Conservation (phyloP, 768 basidiomycete genomes). For the Russula abietina region DNA sequence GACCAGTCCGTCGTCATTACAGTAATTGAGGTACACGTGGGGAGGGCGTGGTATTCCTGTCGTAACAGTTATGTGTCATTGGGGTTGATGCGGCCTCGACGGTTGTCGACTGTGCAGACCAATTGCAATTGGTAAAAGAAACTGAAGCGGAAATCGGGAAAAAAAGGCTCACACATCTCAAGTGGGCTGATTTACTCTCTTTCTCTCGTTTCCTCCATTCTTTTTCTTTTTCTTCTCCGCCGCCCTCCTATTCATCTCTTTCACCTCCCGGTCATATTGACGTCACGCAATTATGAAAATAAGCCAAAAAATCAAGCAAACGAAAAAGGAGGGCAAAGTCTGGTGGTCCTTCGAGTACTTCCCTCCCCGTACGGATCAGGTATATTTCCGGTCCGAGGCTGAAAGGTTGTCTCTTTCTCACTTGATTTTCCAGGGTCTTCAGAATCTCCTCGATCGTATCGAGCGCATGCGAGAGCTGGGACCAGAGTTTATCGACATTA, state of each 20-base stretch:
- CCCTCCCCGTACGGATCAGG: slow-evolving; percentile 92
- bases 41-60: not conserved
- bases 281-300: slow-evolving; percentile 66
- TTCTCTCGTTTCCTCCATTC: no score
- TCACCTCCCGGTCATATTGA: not conserved
- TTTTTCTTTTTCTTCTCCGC: not conserved
- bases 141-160: not conserved
- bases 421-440: slow-evolving; percentile 55
- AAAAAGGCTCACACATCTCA: not conserved
- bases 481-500: slow-evolving; percentile 98
- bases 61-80: not conserved
- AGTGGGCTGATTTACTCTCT: no score
- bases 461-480: slow-evolving; percentile 95
- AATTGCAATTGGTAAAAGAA: not conserved
- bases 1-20: not conserved
- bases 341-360: slow-evolving; percentile 99
- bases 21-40: not conserved
- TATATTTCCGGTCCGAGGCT: slow-evolving; percentile 31
- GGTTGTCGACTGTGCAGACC: not conserved
- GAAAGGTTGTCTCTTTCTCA: slow-evolving; percentile 9
- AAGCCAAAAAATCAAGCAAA: slow-evolving; percentile 86
- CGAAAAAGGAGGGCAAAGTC: slow-evolving; percentile 74
- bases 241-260: not conserved
- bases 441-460: slow-evolving; percentile 97
- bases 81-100: not conserved